phyloP scores from a whole-genome alignment of 768 basidiomycete species.

The Trametes coccinea region DNA sequence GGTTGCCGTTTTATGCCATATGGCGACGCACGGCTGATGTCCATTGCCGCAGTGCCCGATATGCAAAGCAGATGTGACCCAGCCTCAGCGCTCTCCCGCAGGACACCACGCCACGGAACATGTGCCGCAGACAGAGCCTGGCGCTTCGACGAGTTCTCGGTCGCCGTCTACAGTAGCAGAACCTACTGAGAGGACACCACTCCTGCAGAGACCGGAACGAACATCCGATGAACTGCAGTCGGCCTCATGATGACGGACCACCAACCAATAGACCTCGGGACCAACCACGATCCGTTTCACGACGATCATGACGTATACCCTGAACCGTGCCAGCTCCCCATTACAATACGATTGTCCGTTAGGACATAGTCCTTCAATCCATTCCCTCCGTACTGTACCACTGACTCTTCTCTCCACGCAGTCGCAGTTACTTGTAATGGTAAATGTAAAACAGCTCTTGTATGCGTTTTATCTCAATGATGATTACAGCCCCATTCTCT shows the following conservation, averaged over 20 bases:
- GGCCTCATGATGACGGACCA: not conserved
- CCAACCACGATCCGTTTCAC: not conserved
- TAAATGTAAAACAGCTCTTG: conserved; percentile 1
- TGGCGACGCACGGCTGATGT: not conserved
- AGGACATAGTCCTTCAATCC: not conserved
- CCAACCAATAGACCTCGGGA: too few species aligned
- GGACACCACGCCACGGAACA: not conserved
- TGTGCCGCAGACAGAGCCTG: not conserved
- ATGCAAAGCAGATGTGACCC: conserved; percentile 91
- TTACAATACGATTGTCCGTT: conserved; percentile 1
- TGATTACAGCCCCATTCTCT: not conserved
- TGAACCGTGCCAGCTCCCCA: not conserved
- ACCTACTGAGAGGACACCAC: conserved; percentile 13
- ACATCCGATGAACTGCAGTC: not conserved
- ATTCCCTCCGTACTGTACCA: not conserved
- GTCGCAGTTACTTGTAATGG: not conserved
- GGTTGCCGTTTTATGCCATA: not conserved
- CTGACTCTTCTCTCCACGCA: not conserved
- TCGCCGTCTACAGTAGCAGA: not conserved
- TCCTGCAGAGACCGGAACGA: conserved; percentile 8
- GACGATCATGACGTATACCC: conserved; percentile 17
- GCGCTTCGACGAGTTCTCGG: not conserved
- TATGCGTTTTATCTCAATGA: not conserved
- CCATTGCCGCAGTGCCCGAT: conserved; percentile 69
- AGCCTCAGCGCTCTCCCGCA: conserved; percentile 26